Evolutionary conservation across 306 rosid genomes (phyloP).

Genomic region (barrel medic (Medicago truncatula)): MtrunA17r5.0-ANR NC_053042.1:49676001-49676500

Average conservation of each 20-base stretch:
- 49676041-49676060: conserved; percentile 94
- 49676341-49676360: conserved; percentile 77
- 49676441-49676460: neutral
- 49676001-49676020: conserved; percentile 86
- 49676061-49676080: conserved; percentile 83
- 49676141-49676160: conserved; percentile 4
- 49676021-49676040: conserved; percentile 78
- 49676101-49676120: conserved; percentile 14
- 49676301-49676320: conserved; percentile 73
- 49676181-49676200: conserved; percentile 77
- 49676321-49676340: conserved; percentile 77
- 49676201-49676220: conserved; percentile 98
- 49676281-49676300: conserved; percentile 84
- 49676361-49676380: conserved; percentile 96
- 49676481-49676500: neutral
- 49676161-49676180: conserved; percentile 68
- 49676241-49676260: conserved; percentile 95
- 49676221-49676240: conserved; percentile 91
- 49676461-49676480: neutral
- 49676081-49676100: conserved; percentile 34
- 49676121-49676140: neutral
- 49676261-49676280: conserved; percentile 89
- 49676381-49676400: conserved; percentile 25
- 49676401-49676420: neutral
- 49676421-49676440: neutral